Evolutionary conservation across 106 monocot species (phyloP), one percentile per base, ranked within the genome.

Genomic region (Platanthera guangdongensis): DNA sequence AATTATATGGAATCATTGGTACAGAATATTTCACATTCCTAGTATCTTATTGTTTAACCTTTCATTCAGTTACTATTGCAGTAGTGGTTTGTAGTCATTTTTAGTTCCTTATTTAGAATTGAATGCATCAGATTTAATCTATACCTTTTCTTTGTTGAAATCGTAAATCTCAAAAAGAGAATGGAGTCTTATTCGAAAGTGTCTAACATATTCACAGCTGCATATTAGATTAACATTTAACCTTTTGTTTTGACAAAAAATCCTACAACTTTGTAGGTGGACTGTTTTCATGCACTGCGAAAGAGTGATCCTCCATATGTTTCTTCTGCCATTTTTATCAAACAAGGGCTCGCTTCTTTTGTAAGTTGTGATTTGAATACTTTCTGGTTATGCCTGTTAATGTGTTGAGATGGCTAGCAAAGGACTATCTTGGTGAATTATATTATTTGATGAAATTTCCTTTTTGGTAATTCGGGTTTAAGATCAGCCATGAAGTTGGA

Each of bases 231-330:
- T 48, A 48, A 67, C 67, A 67, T 39, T 60, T 10, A 39, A 11
- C 25, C 5, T 3, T 39, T 12, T 10, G 13, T 70, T 70, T 6
- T 70, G 32, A 70, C 47, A 48, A 18, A 70, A 48, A 70, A 8
- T 3, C 13, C 18, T 15, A 46, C 6, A 47, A 50, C 21, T 9
- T 78, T 84, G 78, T 86, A 99, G 97, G 97, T 99, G 57, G 97
- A 99, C 79, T 87, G 89, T 82, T 94, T 99, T 64, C 94, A 94
- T 85, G 88, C 94, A 52, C 76, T 99, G 74, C 89, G 97, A 2
- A 86, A 83, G 75, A 94, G 97, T 76, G 97, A 99, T 79, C 97
- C 97, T 78, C 91, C 97, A 14, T 94, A 91, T 94, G 94, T 91
- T 82, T 92, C 97, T 55, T 83, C 94, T 71, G 39, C 86, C 82